Evolutionary conservation across 192 early-diverging fungal species (phyloP).

Genomic region (Lobosporangium transversale): DNA sequence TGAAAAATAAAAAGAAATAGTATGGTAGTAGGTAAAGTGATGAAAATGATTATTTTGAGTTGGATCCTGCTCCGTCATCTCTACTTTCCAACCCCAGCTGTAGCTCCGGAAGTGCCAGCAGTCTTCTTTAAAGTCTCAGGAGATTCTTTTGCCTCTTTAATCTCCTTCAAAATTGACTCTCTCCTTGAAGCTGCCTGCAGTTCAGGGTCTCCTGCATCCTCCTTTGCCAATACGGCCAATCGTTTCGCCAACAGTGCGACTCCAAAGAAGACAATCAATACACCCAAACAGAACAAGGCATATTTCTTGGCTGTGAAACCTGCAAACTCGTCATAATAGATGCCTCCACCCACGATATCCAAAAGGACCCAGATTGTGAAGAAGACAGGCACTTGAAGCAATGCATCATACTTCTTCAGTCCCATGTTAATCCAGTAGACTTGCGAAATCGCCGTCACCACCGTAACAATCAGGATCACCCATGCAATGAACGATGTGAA

Average conservation of each 20-base stretch:
- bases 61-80: background rate
- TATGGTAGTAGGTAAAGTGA: background rate
- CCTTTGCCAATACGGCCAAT: conserved; percentile 56
- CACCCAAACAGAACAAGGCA: conserved; percentile 71
- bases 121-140: too few species aligned
- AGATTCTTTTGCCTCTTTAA: too few species aligned
- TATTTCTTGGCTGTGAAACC: conserved; percentile 72
- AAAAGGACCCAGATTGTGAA: conserved; percentile 85
- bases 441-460: conserved; percentile 79
- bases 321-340: conserved; percentile 83
- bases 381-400: conserved; percentile 85
- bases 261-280: conserved; percentile 77
- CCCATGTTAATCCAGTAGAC: conserved; percentile 91
- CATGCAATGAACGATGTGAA: conserved; percentile 72
- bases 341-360: conserved; percentile 84
- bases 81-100: too few species aligned
- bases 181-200: conserved; percentile 18
- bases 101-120: too few species aligned
- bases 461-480: conserved; percentile 75
- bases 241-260: conserved; percentile 74
- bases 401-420: conserved; percentile 78
- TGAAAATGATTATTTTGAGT: background rate
- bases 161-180: conserved; percentile 4
- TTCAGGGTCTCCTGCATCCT: conserved; percentile 28
- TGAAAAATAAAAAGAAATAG: too few species aligned